These are phyloP conservation scores for Eimeria tenella DNA, from an alignment of 169 alveolate species.

Conservation along the genomic window DNA sequence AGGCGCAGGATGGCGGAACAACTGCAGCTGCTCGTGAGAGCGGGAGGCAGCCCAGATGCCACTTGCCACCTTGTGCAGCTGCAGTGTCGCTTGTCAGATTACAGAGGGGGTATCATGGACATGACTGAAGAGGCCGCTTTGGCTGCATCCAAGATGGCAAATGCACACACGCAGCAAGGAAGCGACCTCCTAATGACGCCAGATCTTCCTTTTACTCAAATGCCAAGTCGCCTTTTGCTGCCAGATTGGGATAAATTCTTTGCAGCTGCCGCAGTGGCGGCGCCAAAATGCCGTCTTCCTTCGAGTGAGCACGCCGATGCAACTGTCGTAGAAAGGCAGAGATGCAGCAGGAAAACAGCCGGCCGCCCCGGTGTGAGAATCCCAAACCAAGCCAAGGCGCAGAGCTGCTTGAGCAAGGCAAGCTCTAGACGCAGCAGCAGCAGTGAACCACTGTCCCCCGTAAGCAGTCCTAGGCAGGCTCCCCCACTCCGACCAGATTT, in stretches of 20 bases:
- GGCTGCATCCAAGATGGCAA: constrained; percentile 33
- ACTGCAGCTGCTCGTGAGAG: constrained; percentile 48
- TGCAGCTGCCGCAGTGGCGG: constrained; percentile 47
- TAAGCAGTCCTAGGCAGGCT: not conserved
- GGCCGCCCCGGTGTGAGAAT: not conserved
- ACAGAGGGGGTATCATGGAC: constrained; percentile 51
- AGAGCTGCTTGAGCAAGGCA: not conserved
- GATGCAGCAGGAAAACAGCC: not conserved
- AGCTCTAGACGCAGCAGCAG: constrained; percentile 18
- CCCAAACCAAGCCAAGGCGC: not conserved
- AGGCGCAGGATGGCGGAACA: constrained; percentile 25
- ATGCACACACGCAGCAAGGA: not conserved
- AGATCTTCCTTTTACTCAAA: constrained; percentile 44
- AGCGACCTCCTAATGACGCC: constrained; percentile 20
- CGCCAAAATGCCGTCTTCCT: not conserved
- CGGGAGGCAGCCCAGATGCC: constrained; percentile 55
- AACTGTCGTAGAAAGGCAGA: constrained; percentile 43
- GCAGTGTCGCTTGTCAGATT: constrained; percentile 70
- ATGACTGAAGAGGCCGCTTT: constrained; percentile 45
- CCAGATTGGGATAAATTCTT: constrained; percentile 56
- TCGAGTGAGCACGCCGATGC: constrained; percentile 27
- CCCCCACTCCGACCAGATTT: constrained; percentile 56
- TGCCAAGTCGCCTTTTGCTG: constrained; percentile 9
- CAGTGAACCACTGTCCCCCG: constrained; percentile 34
- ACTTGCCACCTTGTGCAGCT: constrained; percentile 53